Conservation (phyloP, 75 land plant species). For the Sequoia sempervirens region DNA sequence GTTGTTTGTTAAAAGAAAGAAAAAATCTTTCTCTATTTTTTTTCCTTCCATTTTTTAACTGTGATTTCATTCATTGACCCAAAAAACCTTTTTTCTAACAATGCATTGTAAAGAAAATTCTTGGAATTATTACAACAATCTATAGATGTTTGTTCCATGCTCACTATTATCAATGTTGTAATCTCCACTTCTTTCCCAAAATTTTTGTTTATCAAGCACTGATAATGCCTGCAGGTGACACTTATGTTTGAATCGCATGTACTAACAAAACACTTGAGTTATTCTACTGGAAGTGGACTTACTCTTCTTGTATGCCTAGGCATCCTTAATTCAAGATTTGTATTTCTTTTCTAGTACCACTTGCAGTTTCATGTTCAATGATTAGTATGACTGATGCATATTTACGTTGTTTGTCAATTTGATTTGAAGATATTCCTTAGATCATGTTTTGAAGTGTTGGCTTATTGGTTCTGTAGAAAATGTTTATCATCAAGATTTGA, state of each 20-base stretch:
- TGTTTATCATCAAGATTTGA: conserved; percentile 73
- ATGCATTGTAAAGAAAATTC: background rate
- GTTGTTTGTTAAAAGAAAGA: too few species aligned
- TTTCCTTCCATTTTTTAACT: too few species aligned
- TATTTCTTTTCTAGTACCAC: background rate
- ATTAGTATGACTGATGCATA: background rate
- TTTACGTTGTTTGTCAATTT: background rate
- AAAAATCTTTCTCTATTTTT: too few species aligned
- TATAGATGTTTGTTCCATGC: background rate
- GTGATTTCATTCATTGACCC: conserved; percentile 1
- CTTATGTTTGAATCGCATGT: background rate
- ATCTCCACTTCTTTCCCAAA: background rate
- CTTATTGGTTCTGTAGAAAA: conserved; percentile 38
- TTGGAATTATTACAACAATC: background rate
- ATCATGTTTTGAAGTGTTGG: too few species aligned
- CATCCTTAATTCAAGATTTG: background rate
- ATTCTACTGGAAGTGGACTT: background rate
- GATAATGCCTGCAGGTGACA: background rate
- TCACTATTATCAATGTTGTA: background rate
- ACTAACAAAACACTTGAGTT: background rate
- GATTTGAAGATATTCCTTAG: background rate
- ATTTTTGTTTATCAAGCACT: background rate
- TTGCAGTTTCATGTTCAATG: background rate
- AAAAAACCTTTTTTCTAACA: background rate
- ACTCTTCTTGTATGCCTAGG: background rate